A percentile compares a stretch with the other conserved stretches of the same genome.
These are phyloP conservation scores for Penicilliopsis zonata DNA, from an alignment of 495 filamentous ascomycete genomes.

Conservation along the genomic window DNA sequence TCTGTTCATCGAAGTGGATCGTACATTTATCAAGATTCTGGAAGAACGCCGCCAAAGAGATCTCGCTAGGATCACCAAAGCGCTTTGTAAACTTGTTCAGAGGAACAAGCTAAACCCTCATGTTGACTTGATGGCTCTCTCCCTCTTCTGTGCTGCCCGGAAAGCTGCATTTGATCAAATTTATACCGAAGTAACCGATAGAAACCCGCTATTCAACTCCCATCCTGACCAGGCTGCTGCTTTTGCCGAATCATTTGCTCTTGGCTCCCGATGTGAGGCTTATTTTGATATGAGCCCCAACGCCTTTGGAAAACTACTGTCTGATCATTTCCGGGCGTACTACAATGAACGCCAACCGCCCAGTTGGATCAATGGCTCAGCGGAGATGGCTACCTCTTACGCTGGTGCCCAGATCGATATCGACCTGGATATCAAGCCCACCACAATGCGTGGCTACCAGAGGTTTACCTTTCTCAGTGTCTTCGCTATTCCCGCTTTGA, in stretches of 20 bases:
- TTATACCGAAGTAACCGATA: slow-evolving; percentile 46
- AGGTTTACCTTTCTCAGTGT: slow-evolving; percentile 46
- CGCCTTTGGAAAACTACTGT: slow-evolving; percentile 42
- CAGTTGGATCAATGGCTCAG: slow-evolving; percentile 35
- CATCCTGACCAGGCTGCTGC: slow-evolving; percentile 47
- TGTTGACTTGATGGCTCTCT: slow-evolving; percentile 39
- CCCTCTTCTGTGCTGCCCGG: slow-evolving; percentile 43
- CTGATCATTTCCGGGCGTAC: slow-evolving; percentile 36
- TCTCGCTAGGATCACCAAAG: slow-evolving; percentile 26
- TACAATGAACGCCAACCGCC: slow-evolving; percentile 40
- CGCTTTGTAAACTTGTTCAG: slow-evolving; percentile 22
- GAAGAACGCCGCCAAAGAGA: slow-evolving; percentile 26
- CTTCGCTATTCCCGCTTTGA: slow-evolving; percentile 47
- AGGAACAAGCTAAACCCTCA: slow-evolving; percentile 30
- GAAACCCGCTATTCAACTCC: slow-evolving; percentile 45
- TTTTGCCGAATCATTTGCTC: slow-evolving; percentile 48
- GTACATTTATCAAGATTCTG: slow-evolving; percentile 24
- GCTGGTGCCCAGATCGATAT: slow-evolving; percentile 46
- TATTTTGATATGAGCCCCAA: slow-evolving; percentile 46
- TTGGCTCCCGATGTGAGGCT: slow-evolving; percentile 47
- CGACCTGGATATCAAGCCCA: slow-evolving; percentile 33
- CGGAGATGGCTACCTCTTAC: slow-evolving; percentile 37
- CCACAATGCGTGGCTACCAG: slow-evolving; percentile 35
- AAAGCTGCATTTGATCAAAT: slow-evolving; percentile 47
- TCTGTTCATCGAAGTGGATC: slow-evolving; percentile 36